Evolutionary conservation across 306 rosid genomes (phyloP).

Genomic region (Prunus kanzakura): DNA sequence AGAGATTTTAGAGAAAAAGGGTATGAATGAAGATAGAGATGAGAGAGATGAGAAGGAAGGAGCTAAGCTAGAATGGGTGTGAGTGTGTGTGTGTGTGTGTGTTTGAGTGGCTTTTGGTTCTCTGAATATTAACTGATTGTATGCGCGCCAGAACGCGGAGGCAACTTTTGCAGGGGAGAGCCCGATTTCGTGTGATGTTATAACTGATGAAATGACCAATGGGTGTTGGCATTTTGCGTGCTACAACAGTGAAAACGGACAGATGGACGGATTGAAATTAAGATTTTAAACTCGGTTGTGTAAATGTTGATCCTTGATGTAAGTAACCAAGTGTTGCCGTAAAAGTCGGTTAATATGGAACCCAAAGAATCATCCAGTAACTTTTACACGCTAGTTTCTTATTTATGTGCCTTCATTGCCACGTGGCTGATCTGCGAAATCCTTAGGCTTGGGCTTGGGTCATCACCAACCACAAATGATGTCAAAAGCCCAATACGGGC

Average conservation of each 20-base stretch:
- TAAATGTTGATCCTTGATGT: not conserved
- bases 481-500: not conserved
- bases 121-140: constrained; percentile 1
- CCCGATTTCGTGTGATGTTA: not conserved
- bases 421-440: not conserved
- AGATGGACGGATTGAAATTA: not conserved
- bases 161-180: not conserved
- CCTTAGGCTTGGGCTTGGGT: not conserved
- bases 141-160: constrained; percentile 6
- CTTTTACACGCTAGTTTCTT: too few species aligned
- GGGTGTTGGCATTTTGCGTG: not conserved
- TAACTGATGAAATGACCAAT: not conserved
- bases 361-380: too few species aligned
- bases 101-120: not conserved
- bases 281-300: not conserved
- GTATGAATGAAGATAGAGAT: not conserved
- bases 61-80: not conserved
- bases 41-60: not conserved
- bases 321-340: not conserved
- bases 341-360: too few species aligned
- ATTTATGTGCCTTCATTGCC: not conserved
- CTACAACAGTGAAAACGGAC: not conserved
- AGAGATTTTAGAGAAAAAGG: not conserved
- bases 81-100: not conserved
- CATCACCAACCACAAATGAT: not conserved